Base-by-base conservation (phyloP, 805 yeast genomes). In the Candida hispaniensis region DNA sequence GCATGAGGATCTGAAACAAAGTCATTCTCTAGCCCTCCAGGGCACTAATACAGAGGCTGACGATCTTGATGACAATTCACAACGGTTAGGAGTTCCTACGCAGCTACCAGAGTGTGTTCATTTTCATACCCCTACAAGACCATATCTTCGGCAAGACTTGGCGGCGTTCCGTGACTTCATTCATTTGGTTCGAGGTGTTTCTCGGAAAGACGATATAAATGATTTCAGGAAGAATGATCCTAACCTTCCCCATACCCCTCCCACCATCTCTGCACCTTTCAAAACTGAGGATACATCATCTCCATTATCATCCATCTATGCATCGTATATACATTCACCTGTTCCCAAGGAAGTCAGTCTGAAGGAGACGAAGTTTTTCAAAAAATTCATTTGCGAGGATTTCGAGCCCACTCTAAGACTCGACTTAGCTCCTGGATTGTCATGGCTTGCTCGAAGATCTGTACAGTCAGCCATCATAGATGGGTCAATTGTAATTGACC, bases 401-500 rank as follows among this genome's bases (percentile, higher is more conserved):
- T 65, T 88, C 28, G 94, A 81, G 40, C 79, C 86, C 1, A 66
- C 77, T 1, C 51, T 79, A 23, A 67, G 72, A 43, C 55, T 79
- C 15, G 86, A 78, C 40, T 51, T 57, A 25, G 75, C 86, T 0
- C 73, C 76, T 2, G 74, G 77, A 11, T 54, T 76, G 33, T 64
- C 76, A 16, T 75, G 75, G 71, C 66, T 75, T 39, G 71, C 64
- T 33, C 67, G 71, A 42, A 66, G 79, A 39, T 59, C 73, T 8
- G 66, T 86, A 38, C 62, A 85, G 64, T 56, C 64, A 28, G 67
- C 75, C 11, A 64, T 88, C 43, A 68, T 79, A 18, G 95, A 85
- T 34, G 93, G 93, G 3, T 66, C 78, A 26, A 83, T 82, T 5
- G 65, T 73, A 3, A 75, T 88, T 23, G 94, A 85, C 55, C 98